These are phyloP conservation scores for Calonectria multiphialidica DNA, from an alignment of 2,329 filamentous ascomycete genomes.

Conservation along the genomic window DNA sequence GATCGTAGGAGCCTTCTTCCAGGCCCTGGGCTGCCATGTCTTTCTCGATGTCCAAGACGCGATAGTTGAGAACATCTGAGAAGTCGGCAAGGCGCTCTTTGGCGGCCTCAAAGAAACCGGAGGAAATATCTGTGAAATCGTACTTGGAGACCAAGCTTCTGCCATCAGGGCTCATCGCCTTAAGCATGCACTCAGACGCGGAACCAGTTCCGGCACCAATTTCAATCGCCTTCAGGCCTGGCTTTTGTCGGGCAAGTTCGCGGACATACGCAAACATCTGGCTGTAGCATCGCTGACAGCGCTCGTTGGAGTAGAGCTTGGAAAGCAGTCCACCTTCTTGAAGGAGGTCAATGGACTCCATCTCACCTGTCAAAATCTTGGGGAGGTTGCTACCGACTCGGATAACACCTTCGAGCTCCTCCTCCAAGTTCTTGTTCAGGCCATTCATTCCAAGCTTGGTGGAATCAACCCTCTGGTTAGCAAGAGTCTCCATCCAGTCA, in stretches of 20 bases:
- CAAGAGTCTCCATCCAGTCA: slow-evolving; percentile 19
- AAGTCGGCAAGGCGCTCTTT: slow-evolving; percentile 39
- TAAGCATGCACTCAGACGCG: slow-evolving; percentile 51
- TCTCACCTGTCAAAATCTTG: slow-evolving; percentile 6
- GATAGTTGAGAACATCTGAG: slow-evolving; percentile 34
- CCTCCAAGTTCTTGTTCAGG: slow-evolving; percentile 3
- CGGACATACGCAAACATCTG: neutral
- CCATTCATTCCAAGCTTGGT: neutral
- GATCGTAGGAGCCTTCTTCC: slow-evolving; percentile 45
- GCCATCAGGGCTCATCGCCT: slow-evolving; percentile 36
- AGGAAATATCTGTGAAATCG: slow-evolving; percentile 59
- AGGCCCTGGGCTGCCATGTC: slow-evolving; percentile 50
- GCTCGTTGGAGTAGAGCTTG: slow-evolving; percentile 17
- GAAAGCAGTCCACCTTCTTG: neutral
- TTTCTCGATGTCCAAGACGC: slow-evolving; percentile 45
- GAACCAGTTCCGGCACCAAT: slow-evolving; percentile 58
- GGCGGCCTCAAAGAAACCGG: slow-evolving; percentile 54
- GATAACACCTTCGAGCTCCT: slow-evolving; percentile 11
- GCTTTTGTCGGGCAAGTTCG: slow-evolving; percentile 51
- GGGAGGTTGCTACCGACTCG: slow-evolving; percentile 11
- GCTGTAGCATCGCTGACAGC: slow-evolving; percentile 15
- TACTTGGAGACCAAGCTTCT: slow-evolving; percentile 42
- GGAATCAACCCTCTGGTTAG: neutral
- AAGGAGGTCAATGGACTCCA: slow-evolving; percentile 13
- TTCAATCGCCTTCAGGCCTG: slow-evolving; percentile 49